These are phyloP conservation scores for Apocynum venetum DNA, from an alignment of 257 asterid species.

Conservation along the genomic window DNA sequence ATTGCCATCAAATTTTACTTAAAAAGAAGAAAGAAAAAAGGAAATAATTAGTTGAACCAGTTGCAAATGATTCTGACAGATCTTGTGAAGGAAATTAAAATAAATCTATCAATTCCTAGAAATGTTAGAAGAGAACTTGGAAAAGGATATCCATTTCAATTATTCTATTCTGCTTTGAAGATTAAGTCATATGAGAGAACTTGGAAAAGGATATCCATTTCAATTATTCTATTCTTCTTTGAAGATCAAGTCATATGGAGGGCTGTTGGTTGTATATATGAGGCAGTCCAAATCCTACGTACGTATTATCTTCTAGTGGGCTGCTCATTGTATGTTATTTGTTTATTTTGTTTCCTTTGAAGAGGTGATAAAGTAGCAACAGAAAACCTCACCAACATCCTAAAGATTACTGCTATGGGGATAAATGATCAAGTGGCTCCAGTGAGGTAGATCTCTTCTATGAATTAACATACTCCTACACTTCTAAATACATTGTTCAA, in stretches of 20 bases:
- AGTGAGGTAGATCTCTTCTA: slow-evolving; percentile 24
- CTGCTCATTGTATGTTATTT: background rate
- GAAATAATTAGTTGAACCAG: no score
- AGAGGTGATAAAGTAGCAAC: slow-evolving; percentile 2
- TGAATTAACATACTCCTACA: background rate
- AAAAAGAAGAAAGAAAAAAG: no score
- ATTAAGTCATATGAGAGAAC: background rate
- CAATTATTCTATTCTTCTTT: no score
- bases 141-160: background rate
- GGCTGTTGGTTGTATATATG: background rate
- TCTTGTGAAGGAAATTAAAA: background rate
- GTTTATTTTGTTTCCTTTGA: background rate
- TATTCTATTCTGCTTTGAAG: background rate
- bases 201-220: no score
- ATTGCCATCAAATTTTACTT: no score
- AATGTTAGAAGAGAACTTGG: background rate
- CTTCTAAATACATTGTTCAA: background rate
- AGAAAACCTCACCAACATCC: slow-evolving; percentile 4
- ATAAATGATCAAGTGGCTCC: slow-evolving; percentile 19
- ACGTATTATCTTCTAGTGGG: background rate
- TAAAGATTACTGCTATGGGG: slow-evolving; percentile 26
- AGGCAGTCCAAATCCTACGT: no score
- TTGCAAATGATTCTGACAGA: no score
- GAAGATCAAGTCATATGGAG: no score
- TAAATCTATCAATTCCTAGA: background rate